Percentiles rank a stretch among this genome's conserved stretches.
phyloP scores from a whole-genome alignment of 2,329 filamentous ascomycete species.

The Fusarium lateritium region DNA sequence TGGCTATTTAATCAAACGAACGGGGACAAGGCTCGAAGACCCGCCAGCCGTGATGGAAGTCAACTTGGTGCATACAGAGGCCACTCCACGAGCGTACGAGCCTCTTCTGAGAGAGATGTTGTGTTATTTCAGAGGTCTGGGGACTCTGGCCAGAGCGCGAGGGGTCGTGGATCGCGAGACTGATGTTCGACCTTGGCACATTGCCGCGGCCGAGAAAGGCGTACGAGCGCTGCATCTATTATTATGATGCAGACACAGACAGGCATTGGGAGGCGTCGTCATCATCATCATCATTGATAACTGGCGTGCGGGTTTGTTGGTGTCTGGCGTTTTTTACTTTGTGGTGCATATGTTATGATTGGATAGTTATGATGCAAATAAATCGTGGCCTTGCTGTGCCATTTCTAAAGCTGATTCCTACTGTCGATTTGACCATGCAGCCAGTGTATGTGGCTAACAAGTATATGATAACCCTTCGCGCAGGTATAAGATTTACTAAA shows the following conservation, averaged over 20 bases:
- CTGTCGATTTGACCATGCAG: too few species aligned
- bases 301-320: slow-evolving; percentile 21
- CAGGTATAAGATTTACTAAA: too few species aligned
- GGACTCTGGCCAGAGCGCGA: slow-evolving; percentile 76
- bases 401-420: neutral
- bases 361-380: slow-evolving; percentile 20
- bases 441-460: too few species aligned
- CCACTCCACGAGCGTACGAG: slow-evolving; percentile 69
- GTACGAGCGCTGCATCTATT: slow-evolving; percentile 75
- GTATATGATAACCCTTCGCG: too few species aligned
- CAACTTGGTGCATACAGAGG: slow-evolving; percentile 72
- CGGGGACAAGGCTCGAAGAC: slow-evolving; percentile 69
- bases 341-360: slow-evolving; percentile 31
- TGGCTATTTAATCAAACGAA: slow-evolving; percentile 76
- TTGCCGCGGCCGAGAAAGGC: slow-evolving; percentile 79
- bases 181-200: slow-evolving; percentile 82
- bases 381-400: slow-evolving; percentile 5
- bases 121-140: slow-evolving; percentile 76
- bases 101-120: slow-evolving; percentile 79
- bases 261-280: slow-evolving; percentile 38
- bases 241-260: slow-evolving; percentile 63
- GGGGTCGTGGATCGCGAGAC: slow-evolving; percentile 71
- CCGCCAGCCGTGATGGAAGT: slow-evolving; percentile 74
- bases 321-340: slow-evolving; percentile 37
- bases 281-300: slow-evolving; percentile 31